Evolutionary conservation across 352 stramenopile genomes (phyloP).

Genomic region (Phytopythium boreale): DNA sequence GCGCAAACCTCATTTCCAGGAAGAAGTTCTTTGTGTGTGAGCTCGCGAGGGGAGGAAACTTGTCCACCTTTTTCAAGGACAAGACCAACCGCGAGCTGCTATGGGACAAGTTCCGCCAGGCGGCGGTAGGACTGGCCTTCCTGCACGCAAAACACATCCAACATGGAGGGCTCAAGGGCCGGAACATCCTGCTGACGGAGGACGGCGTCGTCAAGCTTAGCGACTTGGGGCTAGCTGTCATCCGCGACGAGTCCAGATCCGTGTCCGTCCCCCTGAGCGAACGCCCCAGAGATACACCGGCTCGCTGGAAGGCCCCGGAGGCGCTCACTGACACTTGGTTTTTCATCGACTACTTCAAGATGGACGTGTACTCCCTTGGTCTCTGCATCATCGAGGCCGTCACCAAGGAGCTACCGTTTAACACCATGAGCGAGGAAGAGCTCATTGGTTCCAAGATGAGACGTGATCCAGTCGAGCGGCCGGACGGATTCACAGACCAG

Average conservation of each 20-base stretch:
- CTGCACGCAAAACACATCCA: too few relatives aligned
- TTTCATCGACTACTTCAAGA: neutral
- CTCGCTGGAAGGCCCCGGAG: neutral
- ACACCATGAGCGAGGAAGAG: neutral
- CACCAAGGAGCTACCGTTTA: neutral
- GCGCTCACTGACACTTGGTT: neutral
- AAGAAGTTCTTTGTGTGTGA: too few relatives aligned
- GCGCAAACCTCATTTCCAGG: too few relatives aligned
- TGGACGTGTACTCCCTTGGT: neutral
- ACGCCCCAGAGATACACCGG: too few relatives aligned
- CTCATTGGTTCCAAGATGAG: neutral
- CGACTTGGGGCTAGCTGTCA: neutral
- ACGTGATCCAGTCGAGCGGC: neutral
- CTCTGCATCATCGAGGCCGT: neutral
- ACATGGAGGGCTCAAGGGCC: neutral
- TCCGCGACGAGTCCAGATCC: neutral
- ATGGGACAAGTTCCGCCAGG: too few relatives aligned
- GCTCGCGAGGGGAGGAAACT: too few relatives aligned
- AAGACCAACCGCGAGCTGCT: too few relatives aligned
- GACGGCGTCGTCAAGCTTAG: neutral
- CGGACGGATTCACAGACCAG: neutral
- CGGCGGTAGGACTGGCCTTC: too few relatives aligned
- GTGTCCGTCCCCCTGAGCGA: too few relatives aligned
- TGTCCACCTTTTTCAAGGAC: too few relatives aligned
- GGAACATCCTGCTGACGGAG: neutral